Percentiles rank a stretch among this genome's conserved stretches.
Evolutionary conservation across 1,284 basidiomycete genomes (phyloP).

Genomic region (Malassezia restricta): DNA sequence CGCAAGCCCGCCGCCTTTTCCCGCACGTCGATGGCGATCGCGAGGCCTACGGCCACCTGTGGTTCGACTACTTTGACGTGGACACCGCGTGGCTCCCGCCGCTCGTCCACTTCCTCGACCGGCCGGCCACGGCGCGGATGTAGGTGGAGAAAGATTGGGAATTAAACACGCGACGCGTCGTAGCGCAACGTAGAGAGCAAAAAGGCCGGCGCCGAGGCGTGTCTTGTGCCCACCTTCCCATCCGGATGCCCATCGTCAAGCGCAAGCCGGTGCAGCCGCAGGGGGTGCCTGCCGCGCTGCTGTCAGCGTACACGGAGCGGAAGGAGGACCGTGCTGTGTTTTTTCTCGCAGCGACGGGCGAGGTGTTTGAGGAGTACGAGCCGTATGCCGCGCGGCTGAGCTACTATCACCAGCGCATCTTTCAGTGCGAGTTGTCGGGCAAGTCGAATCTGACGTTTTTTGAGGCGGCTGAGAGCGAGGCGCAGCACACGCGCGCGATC

Average conservation of each 20-base stretch:
- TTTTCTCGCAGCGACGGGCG: constrained; percentile 38
- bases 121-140: neutral
- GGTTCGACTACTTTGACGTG: constrained; percentile 32
- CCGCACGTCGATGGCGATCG: constrained; percentile 2
- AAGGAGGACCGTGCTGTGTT: constrained; percentile 41
- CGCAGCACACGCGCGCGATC: constrained; percentile 70
- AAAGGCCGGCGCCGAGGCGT: neutral
- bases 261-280: constrained; percentile 35
- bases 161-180: constrained; percentile 3
- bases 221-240: neutral
- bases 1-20: constrained; percentile 20
- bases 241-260: constrained; percentile 37
- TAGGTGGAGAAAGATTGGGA: neutral
- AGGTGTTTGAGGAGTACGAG: constrained; percentile 44
- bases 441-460: constrained; percentile 88
- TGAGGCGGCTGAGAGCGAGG: constrained; percentile 79
- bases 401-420: constrained; percentile 83
- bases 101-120: constrained; percentile 8
- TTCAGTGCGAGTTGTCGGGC: constrained; percentile 88
- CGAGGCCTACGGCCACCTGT: constrained; percentile 16
- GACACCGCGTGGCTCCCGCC: constrained; percentile 6
- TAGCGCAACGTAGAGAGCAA: neutral
- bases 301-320: constrained; percentile 1
- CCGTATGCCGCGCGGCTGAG: constrained; percentile 79
- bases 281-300: constrained; percentile 22